Conservation (phyloP, 257 asterid species). For the Hygrophila difformis region DNA sequence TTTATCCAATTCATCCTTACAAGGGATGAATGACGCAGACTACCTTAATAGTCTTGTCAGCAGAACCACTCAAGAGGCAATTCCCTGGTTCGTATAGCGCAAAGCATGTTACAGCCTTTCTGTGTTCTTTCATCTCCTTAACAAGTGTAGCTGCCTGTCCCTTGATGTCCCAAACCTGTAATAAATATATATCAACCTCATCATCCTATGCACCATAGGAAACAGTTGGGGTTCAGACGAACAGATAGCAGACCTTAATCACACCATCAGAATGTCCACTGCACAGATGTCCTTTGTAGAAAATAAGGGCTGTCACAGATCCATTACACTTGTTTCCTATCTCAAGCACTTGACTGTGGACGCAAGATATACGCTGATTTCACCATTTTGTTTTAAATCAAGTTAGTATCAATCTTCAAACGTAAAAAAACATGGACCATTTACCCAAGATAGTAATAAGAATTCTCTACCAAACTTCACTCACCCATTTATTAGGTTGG, state of each 20-base stretch:
- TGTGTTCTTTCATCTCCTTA: constrained; percentile 50
- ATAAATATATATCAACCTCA: constrained; percentile 5
- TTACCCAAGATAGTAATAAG: no score
- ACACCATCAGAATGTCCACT: constrained; percentile 91
- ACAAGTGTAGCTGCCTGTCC: constrained; percentile 67
- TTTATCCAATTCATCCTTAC: neutral
- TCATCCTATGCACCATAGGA: neutral
- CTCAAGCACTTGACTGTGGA: constrained; percentile 78
- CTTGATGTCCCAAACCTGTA: constrained; percentile 79
- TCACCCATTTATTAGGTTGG: constrained; percentile 96
- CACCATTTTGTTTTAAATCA: constrained; percentile 12
- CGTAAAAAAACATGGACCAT: no score
- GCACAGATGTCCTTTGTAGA: constrained; percentile 65
- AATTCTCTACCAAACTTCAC: constrained; percentile 17
- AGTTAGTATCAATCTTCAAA: neutral
- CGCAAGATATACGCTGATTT: constrained; percentile 89
- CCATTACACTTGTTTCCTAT: constrained; percentile 45
- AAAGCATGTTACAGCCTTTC: constrained; percentile 72
- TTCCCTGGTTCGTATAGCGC: constrained; percentile 64
- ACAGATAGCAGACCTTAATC: constrained; percentile 49
- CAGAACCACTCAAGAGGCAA: constrained; percentile 73
- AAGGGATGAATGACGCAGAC: constrained; percentile 1
- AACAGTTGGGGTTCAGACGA: constrained; percentile 3
- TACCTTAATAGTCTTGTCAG: constrained; percentile 83
- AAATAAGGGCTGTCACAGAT: constrained; percentile 79